These are phyloP conservation scores for Raffaelea ambrosiae DNA, from an alignment of 2,329 filamentous ascomycete species.

Conservation along the genomic window DNA sequence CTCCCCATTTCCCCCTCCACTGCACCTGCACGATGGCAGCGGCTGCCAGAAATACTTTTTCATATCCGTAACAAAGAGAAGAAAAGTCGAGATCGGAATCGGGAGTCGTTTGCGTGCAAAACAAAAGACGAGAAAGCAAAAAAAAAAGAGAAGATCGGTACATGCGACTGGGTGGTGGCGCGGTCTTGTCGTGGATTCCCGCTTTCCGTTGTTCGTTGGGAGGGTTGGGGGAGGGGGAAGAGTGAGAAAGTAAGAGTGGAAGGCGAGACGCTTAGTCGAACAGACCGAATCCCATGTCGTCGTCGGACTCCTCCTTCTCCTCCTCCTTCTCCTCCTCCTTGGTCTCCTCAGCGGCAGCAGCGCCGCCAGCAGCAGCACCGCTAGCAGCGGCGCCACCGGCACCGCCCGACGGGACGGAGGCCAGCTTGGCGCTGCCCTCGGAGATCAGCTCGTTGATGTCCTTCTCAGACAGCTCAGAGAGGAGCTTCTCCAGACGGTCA, in stretches of 20 bases:
- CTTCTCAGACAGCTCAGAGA: conserved; percentile 88
- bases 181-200: too few species aligned
- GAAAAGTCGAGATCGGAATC: background rate
- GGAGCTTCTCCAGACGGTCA: conserved; percentile 76
- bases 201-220: too few species aligned
- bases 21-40: too few species aligned
- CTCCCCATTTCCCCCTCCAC: too few species aligned
- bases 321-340: conserved; percentile 15
- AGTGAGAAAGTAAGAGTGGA: too few species aligned
- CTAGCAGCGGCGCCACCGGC: conserved; percentile 58
- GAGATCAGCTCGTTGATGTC: conserved; percentile 86
- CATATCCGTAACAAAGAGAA: too few species aligned
- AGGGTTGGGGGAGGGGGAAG: too few species aligned
- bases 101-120: too few species aligned
- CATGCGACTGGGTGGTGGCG: background rate
- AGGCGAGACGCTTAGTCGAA: conserved; percentile 31
- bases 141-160: too few species aligned
- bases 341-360: conserved; percentile 14
- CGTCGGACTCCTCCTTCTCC: conserved; percentile 62
- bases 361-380: conserved; percentile 57
- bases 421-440: conserved; percentile 86
- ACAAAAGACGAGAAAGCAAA: too few species aligned
- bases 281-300: conserved; percentile 70
- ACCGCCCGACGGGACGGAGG: conserved; percentile 90
- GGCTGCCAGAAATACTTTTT: too few species aligned